Conservation (phyloP, 345 rosid genomes). For the Theobroma cacao region DNA sequence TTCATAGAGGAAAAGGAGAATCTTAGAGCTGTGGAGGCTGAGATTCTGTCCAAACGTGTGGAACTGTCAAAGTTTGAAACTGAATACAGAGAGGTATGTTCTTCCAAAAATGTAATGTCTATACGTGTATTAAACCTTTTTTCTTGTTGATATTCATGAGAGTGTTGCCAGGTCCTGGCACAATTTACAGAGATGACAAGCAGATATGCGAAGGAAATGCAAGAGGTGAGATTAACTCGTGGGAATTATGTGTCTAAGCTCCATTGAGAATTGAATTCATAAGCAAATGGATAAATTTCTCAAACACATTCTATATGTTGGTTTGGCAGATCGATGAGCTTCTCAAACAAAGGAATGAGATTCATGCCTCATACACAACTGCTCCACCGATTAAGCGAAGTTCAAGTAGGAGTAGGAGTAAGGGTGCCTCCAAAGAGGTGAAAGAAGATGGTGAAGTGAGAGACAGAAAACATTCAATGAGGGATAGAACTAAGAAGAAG, state of each 20-base stretch:
- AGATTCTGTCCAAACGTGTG: constrained; percentile 76
- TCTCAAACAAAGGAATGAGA: constrained; percentile 72
- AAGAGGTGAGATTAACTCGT: constrained; percentile 53
- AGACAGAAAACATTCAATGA: constrained; percentile 53
- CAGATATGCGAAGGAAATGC: constrained; percentile 93
- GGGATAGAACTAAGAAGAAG: constrained; percentile 70
- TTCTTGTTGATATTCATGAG: constrained; percentile 8
- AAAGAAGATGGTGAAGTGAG: constrained; percentile 56
- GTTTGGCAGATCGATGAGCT: constrained; percentile 82
- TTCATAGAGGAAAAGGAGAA: constrained; percentile 70
- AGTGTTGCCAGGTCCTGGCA: constrained; percentile 57
- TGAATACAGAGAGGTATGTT: constrained; percentile 83
- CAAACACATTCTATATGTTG: background rate
- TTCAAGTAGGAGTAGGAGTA: constrained; percentile 55
- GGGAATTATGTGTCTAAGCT: background rate
- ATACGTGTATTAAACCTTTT: background rate
- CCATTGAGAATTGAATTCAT: background rate
- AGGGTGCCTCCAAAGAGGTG: constrained; percentile 54
- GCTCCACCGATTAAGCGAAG: constrained; percentile 63
- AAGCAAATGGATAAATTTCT: background rate
- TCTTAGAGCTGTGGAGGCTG: constrained; percentile 86
- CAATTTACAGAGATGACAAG: constrained; percentile 92
- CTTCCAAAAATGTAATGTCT: constrained; percentile 3
- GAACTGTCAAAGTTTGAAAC: constrained; percentile 88
- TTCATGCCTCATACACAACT: constrained; percentile 75